Conservation (phyloP, 73 alveolate species). For the Effrenium voratum region DNA sequence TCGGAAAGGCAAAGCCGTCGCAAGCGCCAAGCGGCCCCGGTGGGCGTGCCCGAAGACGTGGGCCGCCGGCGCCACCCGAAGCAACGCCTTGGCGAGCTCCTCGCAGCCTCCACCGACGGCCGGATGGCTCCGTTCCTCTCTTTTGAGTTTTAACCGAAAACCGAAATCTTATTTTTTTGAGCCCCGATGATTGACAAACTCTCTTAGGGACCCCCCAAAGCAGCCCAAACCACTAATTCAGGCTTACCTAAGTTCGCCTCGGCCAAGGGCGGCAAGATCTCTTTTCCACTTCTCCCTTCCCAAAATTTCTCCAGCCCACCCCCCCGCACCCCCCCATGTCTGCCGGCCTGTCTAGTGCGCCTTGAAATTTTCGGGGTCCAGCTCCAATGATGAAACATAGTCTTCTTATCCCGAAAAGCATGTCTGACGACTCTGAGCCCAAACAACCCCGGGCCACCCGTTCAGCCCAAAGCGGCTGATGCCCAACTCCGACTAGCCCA, state of each 20-base stretch:
- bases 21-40: slow-evolving; percentile 14
- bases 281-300: not conserved
- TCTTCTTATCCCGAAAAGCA: too few species aligned
- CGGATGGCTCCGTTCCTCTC: not conserved
- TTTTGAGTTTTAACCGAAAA: not conserved
- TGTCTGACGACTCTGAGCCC: too few species aligned
- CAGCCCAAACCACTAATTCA: not conserved
- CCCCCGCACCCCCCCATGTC: too few species aligned
- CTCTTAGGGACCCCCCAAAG: too few species aligned
- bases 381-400: too few species aligned
- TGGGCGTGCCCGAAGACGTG: slow-evolving; percentile 85
- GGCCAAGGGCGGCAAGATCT: not conserved
- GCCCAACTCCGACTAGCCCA: too few species aligned
- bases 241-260: not conserved
- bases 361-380: too few species aligned
- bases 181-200: not conserved
- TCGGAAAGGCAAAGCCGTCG: too few species aligned
- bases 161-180: not conserved
- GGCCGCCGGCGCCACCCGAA: not conserved
- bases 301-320: too few species aligned
- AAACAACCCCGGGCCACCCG: too few species aligned
- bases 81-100: not conserved
- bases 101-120: slow-evolving; percentile 32
- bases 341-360: too few species aligned
- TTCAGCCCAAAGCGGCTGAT: too few species aligned